Conservation (phyloP, 139 green algal genomes). For the Coccomyxa sp. region DNA sequence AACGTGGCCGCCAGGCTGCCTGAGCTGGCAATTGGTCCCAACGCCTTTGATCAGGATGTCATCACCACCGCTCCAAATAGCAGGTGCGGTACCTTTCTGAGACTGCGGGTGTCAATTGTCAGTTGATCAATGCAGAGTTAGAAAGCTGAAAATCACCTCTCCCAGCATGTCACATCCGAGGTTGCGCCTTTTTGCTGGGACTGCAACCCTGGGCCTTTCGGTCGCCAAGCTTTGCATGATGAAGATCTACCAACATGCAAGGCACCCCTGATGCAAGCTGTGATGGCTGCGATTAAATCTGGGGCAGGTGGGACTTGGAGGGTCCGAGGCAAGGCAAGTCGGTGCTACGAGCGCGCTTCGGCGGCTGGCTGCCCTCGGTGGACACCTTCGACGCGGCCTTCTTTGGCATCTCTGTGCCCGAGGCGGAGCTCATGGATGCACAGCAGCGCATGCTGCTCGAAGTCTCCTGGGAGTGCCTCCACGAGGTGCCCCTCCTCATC, state of each 20-base stretch:
- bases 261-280: too few species aligned
- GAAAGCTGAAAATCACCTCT: too few species aligned
- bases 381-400: slow-evolving; percentile 48
- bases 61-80: not conserved
- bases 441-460: slow-evolving; percentile 77
- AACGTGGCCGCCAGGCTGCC: not conserved
- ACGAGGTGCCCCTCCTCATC: not conserved
- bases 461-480: slow-evolving; percentile 25
- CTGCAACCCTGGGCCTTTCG: too few species aligned
- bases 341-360: slow-evolving; percentile 43
- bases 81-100: not conserved
- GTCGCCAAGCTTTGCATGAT: too few species aligned
- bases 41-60: not conserved
- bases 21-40: not conserved
- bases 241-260: too few species aligned
- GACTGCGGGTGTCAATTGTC: too few species aligned
- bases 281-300: too few species aligned
- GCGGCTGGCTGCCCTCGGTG: slow-evolving; percentile 53
- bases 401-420: slow-evolving; percentile 53
- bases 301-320: too few species aligned
- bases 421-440: slow-evolving; percentile 70
- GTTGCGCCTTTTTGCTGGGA: too few species aligned
- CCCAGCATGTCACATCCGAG: too few species aligned
- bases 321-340: too few species aligned
- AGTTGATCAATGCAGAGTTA: too few species aligned